Evolutionary conservation across 2,329 filamentous ascomycete species (phyloP).

Genomic region (Penicillium sp.): DNA sequence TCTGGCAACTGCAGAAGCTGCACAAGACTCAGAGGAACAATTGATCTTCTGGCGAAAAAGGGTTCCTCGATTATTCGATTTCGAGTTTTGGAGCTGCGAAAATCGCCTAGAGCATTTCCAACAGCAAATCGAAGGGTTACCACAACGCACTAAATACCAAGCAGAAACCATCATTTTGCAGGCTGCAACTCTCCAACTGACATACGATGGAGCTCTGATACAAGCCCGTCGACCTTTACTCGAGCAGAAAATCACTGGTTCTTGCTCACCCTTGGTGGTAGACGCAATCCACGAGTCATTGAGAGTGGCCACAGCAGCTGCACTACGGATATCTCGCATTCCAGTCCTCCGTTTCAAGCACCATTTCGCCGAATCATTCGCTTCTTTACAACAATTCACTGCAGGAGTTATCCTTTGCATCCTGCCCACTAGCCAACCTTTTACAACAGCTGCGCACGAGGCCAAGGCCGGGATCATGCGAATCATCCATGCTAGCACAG

Average conservation of each 20-base stretch:
- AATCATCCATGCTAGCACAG: slow-evolving; percentile 27
- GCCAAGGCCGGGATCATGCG: slow-evolving; percentile 30
- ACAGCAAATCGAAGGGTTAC: neutral
- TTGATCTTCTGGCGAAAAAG: neutral
- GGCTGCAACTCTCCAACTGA: slow-evolving; percentile 21
- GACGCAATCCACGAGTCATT: slow-evolving; percentile 11
- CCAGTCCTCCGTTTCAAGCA: slow-evolving; percentile 26
- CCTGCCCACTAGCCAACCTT: slow-evolving; percentile 27
- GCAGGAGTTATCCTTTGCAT: slow-evolving; percentile 30
- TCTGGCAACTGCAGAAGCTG: slow-evolving; percentile 7
- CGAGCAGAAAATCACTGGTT: slow-evolving; percentile 14
- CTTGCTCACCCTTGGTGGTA: slow-evolving; percentile 3
- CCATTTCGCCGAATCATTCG: slow-evolving; percentile 25
- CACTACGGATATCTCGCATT: slow-evolving; percentile 29
- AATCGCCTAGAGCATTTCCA: slow-evolving; percentile 1
- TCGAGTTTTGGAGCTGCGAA: slow-evolving; percentile 4
- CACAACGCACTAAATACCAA: neutral
- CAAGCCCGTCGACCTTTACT: slow-evolving; percentile 25
- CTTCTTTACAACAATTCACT: slow-evolving; percentile 20
- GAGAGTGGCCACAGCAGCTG: slow-evolving; percentile 23
- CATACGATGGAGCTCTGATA: slow-evolving; percentile 26
- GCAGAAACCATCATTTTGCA: slow-evolving; percentile 17
- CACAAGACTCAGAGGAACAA: slow-evolving; percentile 5
- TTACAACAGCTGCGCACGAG: slow-evolving; percentile 27
- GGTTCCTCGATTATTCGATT: slow-evolving; percentile 6